Evolutionary conservation across 192 early-diverging fungal species (phyloP).

Genomic region (Backusella mclennaniae): DNA sequence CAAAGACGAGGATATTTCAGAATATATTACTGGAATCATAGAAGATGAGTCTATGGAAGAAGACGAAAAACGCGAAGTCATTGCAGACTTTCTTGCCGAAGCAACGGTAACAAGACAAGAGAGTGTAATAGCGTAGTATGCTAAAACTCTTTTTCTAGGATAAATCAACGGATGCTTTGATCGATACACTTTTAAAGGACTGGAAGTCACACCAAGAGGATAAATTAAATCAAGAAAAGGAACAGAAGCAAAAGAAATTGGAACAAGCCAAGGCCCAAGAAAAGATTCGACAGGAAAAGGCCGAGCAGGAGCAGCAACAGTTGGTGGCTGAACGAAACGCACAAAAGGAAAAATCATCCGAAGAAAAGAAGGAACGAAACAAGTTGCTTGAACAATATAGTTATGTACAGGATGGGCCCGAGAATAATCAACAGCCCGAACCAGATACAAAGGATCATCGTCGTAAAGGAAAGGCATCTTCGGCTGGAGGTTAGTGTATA

Average conservation of each 20-base stretch:
- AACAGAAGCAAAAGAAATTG: constrained; percentile 29
- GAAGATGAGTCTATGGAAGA: constrained; percentile 62
- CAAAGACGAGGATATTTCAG: constrained; percentile 38
- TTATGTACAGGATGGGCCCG: constrained; percentile 60
- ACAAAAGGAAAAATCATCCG: constrained; percentile 6
- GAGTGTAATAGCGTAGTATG: too few relatives aligned
- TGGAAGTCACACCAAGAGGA: constrained; percentile 43
- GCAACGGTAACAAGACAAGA: constrained; percentile 33
- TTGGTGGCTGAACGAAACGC: background rate
- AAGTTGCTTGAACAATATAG: constrained; percentile 56
- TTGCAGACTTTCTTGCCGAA: constrained; percentile 67
- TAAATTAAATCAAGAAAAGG: constrained; percentile 33
- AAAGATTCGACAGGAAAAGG: constrained; percentile 2
- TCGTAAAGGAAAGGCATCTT: background rate
- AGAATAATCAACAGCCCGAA: constrained; percentile 21
- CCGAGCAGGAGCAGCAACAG: background rate
- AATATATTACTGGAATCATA: constrained; percentile 68
- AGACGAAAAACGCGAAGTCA: constrained; percentile 65
- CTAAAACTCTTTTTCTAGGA: constrained; percentile 24
- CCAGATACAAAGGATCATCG: background rate
- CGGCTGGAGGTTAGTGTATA: background rate
- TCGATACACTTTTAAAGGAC: constrained; percentile 42
- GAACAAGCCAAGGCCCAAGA: constrained; percentile 19
- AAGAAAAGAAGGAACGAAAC: constrained; percentile 51
- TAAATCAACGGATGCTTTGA: constrained; percentile 40